These are phyloP conservation scores for Hypoxylon sp. DNA, from an alignment of 2,329 filamentous ascomycete genomes.

Conservation along the genomic window DNA sequence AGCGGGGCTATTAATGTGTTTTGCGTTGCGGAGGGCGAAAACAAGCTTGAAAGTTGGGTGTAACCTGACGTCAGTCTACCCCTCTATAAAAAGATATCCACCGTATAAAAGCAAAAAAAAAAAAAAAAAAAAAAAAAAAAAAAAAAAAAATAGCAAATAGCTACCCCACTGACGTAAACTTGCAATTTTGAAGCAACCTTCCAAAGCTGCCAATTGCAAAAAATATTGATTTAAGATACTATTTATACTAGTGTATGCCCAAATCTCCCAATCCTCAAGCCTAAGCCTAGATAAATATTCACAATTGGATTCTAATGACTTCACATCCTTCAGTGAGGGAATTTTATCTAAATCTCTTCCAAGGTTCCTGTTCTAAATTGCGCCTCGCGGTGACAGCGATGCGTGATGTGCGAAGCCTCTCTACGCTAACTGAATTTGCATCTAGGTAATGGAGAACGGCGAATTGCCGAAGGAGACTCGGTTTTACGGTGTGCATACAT, in stretches of 20 bases:
- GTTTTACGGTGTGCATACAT: slow-evolving; percentile 21
- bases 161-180: slow-evolving; percentile 18
- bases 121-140: no score
- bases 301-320: neutral
- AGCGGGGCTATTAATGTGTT: slow-evolving; percentile 34
- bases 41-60: slow-evolving; percentile 36
- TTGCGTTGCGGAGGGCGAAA: slow-evolving; percentile 28
- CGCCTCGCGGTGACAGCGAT: slow-evolving; percentile 40
- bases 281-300: neutral
- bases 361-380: slow-evolving; percentile 15
- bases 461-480: slow-evolving; percentile 21
- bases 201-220: neutral
- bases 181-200: neutral
- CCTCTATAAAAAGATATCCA: slow-evolving; percentile 12
- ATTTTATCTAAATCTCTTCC: neutral
- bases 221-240: neutral
- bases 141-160: neutral
- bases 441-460: slow-evolving; percentile 2
- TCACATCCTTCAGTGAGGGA: neutral
- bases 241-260: neutral
- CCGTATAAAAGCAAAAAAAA: slow-evolving; percentile 20
- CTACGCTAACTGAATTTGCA: slow-evolving; percentile 35
- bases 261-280: neutral
- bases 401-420: slow-evolving; percentile 23
- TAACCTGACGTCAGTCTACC: slow-evolving; percentile 39